These are phyloP conservation scores for Stachybotrys echinatus DNA, from an alignment of 2,329 filamentous ascomycete species.

Conservation along the genomic window DNA sequence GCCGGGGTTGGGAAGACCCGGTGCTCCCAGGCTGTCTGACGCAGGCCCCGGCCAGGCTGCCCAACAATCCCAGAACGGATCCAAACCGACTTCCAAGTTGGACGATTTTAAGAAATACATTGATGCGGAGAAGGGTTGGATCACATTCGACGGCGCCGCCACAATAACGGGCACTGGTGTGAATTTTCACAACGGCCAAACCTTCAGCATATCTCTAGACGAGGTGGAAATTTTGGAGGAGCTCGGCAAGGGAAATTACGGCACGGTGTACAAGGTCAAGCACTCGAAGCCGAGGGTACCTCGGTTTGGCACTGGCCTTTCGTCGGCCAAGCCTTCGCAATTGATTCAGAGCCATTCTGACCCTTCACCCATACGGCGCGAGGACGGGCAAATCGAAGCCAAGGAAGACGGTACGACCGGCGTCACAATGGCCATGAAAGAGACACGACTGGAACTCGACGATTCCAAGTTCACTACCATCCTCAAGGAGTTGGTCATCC, in stretches of 20 bases:
- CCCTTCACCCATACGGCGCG: constrained; percentile 21
- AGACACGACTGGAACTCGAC: constrained; percentile 90
- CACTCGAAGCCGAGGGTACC: constrained; percentile 64
- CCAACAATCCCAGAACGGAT: constrained; percentile 27
- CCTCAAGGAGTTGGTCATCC: constrained; percentile 92
- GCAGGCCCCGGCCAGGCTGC: constrained; percentile 16
- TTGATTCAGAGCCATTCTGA: constrained; percentile 32
- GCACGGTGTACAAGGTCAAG: constrained; percentile 93
- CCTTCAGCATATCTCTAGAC: constrained; percentile 90
- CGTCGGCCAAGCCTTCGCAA: constrained; percentile 37
- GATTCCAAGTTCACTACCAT: constrained; percentile 96
- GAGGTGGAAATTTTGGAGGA: constrained; percentile 92
- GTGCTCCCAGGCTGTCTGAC: constrained; percentile 40
- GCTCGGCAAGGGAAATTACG: constrained; percentile 96
- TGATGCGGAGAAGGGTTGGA: constrained; percentile 82
- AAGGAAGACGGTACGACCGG: constrained; percentile 54
- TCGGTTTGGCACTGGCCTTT: constrained; percentile 54
- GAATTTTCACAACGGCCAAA: constrained; percentile 83
- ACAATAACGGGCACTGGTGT: constrained; percentile 85
- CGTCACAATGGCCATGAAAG: constrained; percentile 97
- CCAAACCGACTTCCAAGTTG: constrained; percentile 41
- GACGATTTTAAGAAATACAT: constrained; percentile 72
- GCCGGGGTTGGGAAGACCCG: constrained; percentile 19
- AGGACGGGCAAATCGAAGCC: constrained; percentile 22
- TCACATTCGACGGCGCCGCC: constrained; percentile 91